Conservation (phyloP, 345 rosid genomes). For the Eucalyptus marginata region DNA sequence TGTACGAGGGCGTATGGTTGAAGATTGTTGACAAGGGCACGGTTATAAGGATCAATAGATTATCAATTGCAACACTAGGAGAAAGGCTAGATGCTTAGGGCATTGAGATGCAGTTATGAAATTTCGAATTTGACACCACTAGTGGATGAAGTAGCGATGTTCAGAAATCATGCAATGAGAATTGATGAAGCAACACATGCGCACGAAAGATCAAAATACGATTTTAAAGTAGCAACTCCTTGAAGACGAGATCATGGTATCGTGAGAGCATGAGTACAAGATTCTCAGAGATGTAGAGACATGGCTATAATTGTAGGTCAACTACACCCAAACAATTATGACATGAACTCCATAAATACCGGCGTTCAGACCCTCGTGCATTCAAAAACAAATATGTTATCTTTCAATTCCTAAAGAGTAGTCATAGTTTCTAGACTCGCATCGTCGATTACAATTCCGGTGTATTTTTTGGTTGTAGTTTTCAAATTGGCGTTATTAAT, state of each 20-base stretch:
- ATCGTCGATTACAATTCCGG: fast-evolving
- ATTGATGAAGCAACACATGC: neutral
- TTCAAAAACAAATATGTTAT: neutral
- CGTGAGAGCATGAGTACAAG: fast-evolving
- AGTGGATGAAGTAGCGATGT: fast-evolving
- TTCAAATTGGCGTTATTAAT: fast-evolving
- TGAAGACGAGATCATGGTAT: neutral
- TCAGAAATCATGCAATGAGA: neutral
- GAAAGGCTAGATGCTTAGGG: neutral
- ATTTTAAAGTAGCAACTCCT: neutral
- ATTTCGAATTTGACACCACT: fast-evolving
- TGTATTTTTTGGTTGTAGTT: neutral
- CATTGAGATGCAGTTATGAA: fast-evolving
- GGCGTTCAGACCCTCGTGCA: fast-evolving
- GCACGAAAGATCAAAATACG: fast-evolving
- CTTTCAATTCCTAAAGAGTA: fast-evolving
- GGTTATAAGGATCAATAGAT: neutral
- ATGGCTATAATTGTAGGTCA: neutral
- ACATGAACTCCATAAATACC: neutral
- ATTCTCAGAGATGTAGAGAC: neutral
- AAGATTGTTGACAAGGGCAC: neutral
- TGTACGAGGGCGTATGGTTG: fast-evolving
- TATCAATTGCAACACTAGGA: neutral
- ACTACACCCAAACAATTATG: neutral
- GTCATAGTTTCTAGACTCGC: fast-evolving